Evolutionary conservation across 192 early-diverging fungal species (phyloP), one percentile per base, ranked within the genome.

Genomic region (Thamnidium elegans): DNA sequence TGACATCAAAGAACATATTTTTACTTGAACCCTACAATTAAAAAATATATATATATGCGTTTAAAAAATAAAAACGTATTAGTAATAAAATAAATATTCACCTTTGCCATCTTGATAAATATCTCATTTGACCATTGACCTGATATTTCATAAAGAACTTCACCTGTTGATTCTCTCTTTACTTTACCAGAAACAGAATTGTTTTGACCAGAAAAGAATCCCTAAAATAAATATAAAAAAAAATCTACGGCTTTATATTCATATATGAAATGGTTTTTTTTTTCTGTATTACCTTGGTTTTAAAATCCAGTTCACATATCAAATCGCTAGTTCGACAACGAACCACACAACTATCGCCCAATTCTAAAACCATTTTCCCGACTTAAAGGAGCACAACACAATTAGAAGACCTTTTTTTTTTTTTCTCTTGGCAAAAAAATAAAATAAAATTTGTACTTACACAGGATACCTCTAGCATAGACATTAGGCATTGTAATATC

Each of bases 321-420:
- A 94, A 80, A 64, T 93, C 90, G 63, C 79, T 81, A 63, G 92
- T 80, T 36, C 78, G 62, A 72, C 94, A 95, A 26, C 74, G 79
- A 10, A 96, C 82, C 0, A 79, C 78, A 4, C 87, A 87, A n/a
- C 74, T 77, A 74, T 97, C 95, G 45, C 93, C 95, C 43, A 96
- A 79, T 73, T 97, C 95, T 53, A 97, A 74, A 43, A 90, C 85
- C 95, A 97, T 96, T 30, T 86, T 96, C 30, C 95, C 95, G 77
- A 97, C 91, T 65, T 93, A 23, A 58, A 42, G 15, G 31, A 17
- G 32, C 26, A 26, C 23, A n/a, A 30, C 20, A 34, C 23, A 0
- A 32, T 9, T 39, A 39, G 5, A 39, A 39, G 9, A 39, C 36
- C 9, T 39, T 39, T 59, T 34, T 47, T 23, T 51, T 26, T 36